Conservation (phyloP, 2,329 filamentous ascomycete genomes). For the Microcera coccophila region DNA sequence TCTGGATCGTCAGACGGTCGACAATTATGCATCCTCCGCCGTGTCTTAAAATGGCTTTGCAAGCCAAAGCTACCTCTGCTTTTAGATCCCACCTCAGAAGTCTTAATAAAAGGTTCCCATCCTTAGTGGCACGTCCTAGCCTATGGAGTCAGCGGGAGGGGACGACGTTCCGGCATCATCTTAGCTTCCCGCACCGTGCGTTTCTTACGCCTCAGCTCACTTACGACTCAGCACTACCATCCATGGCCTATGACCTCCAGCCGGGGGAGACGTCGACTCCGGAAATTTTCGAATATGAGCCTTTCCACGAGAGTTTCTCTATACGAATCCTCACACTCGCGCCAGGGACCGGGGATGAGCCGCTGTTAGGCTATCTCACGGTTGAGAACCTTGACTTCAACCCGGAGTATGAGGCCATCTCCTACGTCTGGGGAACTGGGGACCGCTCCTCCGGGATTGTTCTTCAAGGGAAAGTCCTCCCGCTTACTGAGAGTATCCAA, state of each 20-base stretch:
- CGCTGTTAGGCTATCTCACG: slow-evolving; percentile 26
- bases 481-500: slow-evolving; percentile 30
- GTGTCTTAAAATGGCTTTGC: too few species aligned
- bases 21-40: too few species aligned
- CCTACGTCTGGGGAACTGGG: slow-evolving; percentile 35
- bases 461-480: slow-evolving; percentile 22
- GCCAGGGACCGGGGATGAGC: slow-evolving; percentile 25
- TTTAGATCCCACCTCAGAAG: too few species aligned
- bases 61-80: too few species aligned
- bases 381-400: slow-evolving; percentile 21
- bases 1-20: too few species aligned
- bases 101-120: too few species aligned
- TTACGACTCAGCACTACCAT: slow-evolving; percentile 8
- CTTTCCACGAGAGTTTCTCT: slow-evolving; percentile 16
- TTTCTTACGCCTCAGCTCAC: not conserved
- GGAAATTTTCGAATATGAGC: slow-evolving; percentile 19
- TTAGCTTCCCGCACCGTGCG: too few species aligned
- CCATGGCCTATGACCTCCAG: slow-evolving; percentile 14
- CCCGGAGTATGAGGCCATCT: slow-evolving; percentile 32
- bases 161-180: too few species aligned
- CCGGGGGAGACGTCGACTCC: not conserved
- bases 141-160: too few species aligned
- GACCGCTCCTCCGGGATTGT: slow-evolving; percentile 20
- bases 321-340: slow-evolving; percentile 34
- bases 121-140: too few species aligned